Conservation (phyloP, 2,329 filamentous ascomycete genomes). For the Xylaria multiplex region DNA sequence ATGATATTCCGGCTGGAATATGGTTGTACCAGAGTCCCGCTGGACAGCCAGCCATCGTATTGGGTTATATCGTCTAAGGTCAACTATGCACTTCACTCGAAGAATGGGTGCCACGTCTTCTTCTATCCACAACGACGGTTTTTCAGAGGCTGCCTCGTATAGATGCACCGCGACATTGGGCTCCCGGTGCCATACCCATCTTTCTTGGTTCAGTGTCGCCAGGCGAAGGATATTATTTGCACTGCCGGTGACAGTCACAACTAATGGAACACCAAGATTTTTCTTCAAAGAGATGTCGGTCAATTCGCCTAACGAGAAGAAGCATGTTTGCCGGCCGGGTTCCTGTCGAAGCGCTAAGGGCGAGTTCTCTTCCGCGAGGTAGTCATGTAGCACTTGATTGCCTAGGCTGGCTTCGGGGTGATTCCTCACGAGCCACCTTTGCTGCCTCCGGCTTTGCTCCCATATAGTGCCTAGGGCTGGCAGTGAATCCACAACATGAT, state of each 20-base stretch:
- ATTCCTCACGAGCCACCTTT: conserved; percentile 61
- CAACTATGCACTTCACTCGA: conserved; percentile 61
- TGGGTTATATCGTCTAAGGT: conserved; percentile 50
- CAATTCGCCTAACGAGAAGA: conserved; percentile 68
- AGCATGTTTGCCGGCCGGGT: conserved; percentile 39
- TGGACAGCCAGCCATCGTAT: conserved; percentile 65
- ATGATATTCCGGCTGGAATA: conserved; percentile 63
- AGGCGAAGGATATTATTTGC: conserved; percentile 68
- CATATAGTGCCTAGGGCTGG: conserved; percentile 33
- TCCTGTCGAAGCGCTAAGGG: conserved; percentile 24
- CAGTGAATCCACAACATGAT: conserved; percentile 20
- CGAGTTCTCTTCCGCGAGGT: conserved; percentile 40
- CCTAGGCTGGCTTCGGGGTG: conserved; percentile 61
- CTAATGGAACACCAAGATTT: conserved; percentile 49
- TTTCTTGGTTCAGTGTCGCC: conserved; percentile 59
- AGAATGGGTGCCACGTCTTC: conserved; percentile 58
- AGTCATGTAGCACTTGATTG: conserved; percentile 41
- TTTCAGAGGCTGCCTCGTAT: conserved; percentile 55
- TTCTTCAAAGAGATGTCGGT: conserved; percentile 52
- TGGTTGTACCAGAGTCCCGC: conserved; percentile 60
- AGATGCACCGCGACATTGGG: conserved; percentile 59
- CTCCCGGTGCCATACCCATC: conserved; percentile 64
- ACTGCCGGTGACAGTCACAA: conserved; percentile 64
- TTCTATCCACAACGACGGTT: conserved; percentile 64
- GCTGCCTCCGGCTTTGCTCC: conserved; percentile 43